Evolutionary conservation across 2,329 filamentous ascomycete species (phyloP).

Genomic region (Whalleya microplaca): DNA sequence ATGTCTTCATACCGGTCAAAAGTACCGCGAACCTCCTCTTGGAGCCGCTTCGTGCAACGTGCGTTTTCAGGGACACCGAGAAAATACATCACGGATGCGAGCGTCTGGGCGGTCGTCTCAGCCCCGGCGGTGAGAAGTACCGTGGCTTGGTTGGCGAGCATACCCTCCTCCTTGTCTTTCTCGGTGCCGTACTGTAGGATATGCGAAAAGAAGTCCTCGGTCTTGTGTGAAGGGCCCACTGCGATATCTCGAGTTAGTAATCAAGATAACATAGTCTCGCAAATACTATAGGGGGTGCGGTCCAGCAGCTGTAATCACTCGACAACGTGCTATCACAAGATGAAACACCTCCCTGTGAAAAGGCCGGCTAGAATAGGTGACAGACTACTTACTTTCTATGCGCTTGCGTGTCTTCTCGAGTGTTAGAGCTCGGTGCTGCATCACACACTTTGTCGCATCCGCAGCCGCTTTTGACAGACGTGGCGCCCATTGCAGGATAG

Average conservation of each 20-base stretch:
- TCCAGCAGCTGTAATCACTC: too few species aligned
- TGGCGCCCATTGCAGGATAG: slow-evolving; percentile 9
- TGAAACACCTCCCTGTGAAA: too few species aligned
- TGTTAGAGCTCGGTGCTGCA: slow-evolving; percentile 12
- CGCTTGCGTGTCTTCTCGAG: slow-evolving; percentile 18
- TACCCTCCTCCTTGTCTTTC: slow-evolving; percentile 6
- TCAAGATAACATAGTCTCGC: too few species aligned
- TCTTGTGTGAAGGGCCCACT: slow-evolving; percentile 16
- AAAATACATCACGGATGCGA: slow-evolving; percentile 16
- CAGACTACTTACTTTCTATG: slow-evolving; percentile 11
- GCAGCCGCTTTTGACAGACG: slow-evolving; percentile 3
- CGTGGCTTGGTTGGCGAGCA: slow-evolving; percentile 14
- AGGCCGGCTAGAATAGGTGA: too few species aligned
- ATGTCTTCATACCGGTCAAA: slow-evolving; percentile 16
- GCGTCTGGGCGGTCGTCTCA: slow-evolving; percentile 24
- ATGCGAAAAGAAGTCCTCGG: slow-evolving; percentile 20
- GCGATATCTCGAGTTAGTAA: too few species aligned
- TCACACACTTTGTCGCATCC: slow-evolving; percentile 4
- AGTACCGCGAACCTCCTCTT: slow-evolving; percentile 15
- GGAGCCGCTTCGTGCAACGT: slow-evolving; percentile 6
- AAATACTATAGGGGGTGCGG: too few species aligned
- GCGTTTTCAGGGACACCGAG: slow-evolving; percentile 7
- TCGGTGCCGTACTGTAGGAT: slow-evolving; percentile 7
- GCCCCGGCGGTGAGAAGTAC: slow-evolving; percentile 22
- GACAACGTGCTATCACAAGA: too few species aligned